Percentiles rank a stretch among this genome's conserved stretches.
Conservation (phyloP, 2,329 filamentous ascomycete species). For the Xylaria sp. region DNA sequence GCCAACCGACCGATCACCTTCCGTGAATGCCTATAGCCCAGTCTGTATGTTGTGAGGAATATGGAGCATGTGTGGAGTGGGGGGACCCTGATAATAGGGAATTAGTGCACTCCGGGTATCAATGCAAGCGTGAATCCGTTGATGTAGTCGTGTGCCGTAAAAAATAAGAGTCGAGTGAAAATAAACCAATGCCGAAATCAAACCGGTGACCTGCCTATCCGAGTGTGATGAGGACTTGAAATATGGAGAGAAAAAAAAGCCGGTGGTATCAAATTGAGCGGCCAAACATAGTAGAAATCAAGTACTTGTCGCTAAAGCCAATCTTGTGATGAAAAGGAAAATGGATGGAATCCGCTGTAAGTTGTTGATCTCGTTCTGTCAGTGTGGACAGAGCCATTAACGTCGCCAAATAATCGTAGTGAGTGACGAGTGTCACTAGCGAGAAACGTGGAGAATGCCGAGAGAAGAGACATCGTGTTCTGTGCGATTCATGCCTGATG, state of each 20-base stretch:
- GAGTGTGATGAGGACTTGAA: slow-evolving; percentile 1
- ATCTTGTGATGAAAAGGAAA: slow-evolving; percentile 17
- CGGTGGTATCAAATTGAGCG: slow-evolving; percentile 2
- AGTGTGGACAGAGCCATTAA: neutral
- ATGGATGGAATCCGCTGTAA: neutral
- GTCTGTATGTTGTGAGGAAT: slow-evolving; percentile 21
- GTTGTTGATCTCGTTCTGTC: neutral
- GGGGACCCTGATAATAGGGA: slow-evolving; percentile 35
- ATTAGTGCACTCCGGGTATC: slow-evolving; percentile 44
- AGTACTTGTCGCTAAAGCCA: slow-evolving; percentile 28
- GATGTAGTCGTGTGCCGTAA: slow-evolving; percentile 40
- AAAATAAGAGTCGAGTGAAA: slow-evolving; percentile 26
- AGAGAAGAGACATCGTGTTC: neutral
- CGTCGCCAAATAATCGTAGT: neutral
- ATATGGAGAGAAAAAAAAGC: neutral
- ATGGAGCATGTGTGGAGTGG: slow-evolving; percentile 38
- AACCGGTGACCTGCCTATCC: slow-evolving; percentile 27
- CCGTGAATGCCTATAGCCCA: too few relatives aligned
- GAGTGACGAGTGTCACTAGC: neutral
- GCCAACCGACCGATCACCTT: slow-evolving; percentile 21
- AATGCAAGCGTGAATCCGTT: slow-evolving; percentile 35
- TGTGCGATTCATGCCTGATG: slow-evolving; percentile 34
- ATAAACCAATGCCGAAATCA: neutral
- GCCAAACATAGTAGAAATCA: slow-evolving; percentile 15
- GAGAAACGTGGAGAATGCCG: neutral